Conservation (phyloP, 1,139 yeast species). For the Taphrina deformans region DNA sequence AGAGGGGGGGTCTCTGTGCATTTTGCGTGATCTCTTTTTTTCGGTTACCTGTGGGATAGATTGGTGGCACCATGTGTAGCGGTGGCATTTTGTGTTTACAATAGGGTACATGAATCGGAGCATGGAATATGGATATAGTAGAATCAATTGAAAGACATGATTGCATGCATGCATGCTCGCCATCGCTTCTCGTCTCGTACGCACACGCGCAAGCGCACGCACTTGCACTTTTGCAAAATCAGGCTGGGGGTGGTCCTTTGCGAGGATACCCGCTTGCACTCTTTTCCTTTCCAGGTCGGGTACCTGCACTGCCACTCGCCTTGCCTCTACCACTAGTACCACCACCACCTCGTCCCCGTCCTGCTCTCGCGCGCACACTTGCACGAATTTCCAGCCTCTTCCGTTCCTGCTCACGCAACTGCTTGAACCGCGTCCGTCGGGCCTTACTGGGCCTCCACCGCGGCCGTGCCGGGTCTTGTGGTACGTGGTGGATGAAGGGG, state of each 20-base stretch:
- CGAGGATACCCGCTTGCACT: constrained; percentile 9
- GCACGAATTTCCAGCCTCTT: constrained; percentile 4
- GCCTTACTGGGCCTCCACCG: constrained; percentile 26
- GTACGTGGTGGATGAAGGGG: neutral
- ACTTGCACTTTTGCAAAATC: no score
- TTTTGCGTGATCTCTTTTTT: no score
- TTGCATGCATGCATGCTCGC: no score
- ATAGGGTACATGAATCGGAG: neutral
- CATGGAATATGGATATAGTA: no score
- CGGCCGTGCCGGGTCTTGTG: neutral
- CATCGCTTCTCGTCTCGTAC: no score
- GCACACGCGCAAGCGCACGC: no score
- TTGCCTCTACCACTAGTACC: neutral
- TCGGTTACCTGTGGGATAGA: neutral
- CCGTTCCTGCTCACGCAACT: constrained; percentile 4
- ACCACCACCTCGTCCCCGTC: constrained; percentile 12
- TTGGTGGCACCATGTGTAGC: neutral
- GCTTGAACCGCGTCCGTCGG: constrained; percentile 15
- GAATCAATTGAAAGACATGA: no score
- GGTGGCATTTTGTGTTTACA: neutral
- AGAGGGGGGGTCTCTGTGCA: no score
- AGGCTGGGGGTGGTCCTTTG: constrained; percentile 1
- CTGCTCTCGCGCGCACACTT: neutral
- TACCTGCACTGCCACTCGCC: neutral
- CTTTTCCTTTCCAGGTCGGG: neutral